Evolutionary conservation across 352 stramenopile genomes (phyloP), one percentile per base, ranked within the genome.

Genomic region (Pythium insidiosum): DNA sequence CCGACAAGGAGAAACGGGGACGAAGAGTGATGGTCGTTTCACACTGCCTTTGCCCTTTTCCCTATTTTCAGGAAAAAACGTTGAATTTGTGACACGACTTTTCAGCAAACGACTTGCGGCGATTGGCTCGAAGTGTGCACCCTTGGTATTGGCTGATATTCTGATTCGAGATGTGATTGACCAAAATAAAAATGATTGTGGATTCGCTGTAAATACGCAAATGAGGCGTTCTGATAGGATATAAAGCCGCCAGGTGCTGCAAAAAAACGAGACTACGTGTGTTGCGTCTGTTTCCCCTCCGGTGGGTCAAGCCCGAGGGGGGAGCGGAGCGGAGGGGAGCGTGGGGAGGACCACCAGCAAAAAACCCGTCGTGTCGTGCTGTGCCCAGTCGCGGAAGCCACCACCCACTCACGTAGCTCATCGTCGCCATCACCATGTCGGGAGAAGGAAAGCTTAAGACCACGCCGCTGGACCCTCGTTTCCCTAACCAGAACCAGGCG

Each of bases 401-500:
- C 45, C 35, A 16, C 34, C 26, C 45, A 30, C 29, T 25, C 38
- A 37, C 38, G 10, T 19, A 16, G 16, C 22, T 35, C 16, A 26
- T 19, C 45, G 44, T 28, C 15, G 16, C 33, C 6, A 33, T 39
- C 41, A 45, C 33, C 56, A 65, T 3, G 22, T 83, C 83, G 73
- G 67, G 69, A 29, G 56, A 58, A 55, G 76, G 76, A 65, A n/a
- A n/a, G n/a, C n/a, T 87, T 46, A 87, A 87, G 71, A 92, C 82
- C 44, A 90, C 82, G 45, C 82, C 82, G 44, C 53, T 88, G 50
- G 82, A 94, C 71, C 70, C 78, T 22, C 76, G 82, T 21, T 94
- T 94, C 73, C 82, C 82, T 28, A 94, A 90, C 70, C 57, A 66
- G 55, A 94, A 94, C 71, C 82, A 94, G 72, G 58, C 72, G 41